phyloP scores from a whole-genome alignment of 768 basidiomycete species.

The Psilocybe subaeruginosa region DNA sequence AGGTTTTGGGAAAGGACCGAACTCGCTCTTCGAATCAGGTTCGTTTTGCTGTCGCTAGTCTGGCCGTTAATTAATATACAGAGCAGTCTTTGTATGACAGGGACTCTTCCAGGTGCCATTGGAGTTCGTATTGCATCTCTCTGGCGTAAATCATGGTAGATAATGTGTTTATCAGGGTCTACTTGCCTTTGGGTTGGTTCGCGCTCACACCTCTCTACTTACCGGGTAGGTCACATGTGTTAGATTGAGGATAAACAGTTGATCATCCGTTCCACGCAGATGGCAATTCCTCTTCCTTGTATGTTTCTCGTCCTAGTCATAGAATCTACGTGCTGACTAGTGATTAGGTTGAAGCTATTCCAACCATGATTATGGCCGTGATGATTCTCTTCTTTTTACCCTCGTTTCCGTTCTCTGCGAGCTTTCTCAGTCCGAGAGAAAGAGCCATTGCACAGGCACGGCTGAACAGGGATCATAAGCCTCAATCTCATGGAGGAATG shows the following conservation, averaged over 20 bases:
- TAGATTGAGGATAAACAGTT: background rate
- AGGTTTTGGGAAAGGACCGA: conserved; percentile 38
- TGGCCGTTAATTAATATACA: background rate
- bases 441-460: conserved; percentile 61
- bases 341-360: conserved; percentile 55
- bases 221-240: conserved; percentile 17
- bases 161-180: conserved; percentile 41
- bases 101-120: conserved; percentile 57
- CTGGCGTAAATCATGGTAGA: background rate
- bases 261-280: conserved; percentile 24
- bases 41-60: background rate
- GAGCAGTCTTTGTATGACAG: conserved; percentile 57
- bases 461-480: conserved; percentile 56
- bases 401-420: conserved; percentile 56
- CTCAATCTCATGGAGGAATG: conserved; percentile 61
- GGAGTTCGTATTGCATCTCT: conserved; percentile 35
- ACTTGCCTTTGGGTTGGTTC: conserved; percentile 58
- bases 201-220: conserved; percentile 45
- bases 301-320: conserved; percentile 9
- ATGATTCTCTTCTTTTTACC: conserved; percentile 53
- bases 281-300: conserved; percentile 67
- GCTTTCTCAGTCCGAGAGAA: conserved; percentile 54
- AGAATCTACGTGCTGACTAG: background rate
- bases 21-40: conserved; percentile 55
- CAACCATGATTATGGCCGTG: conserved; percentile 54